Conservation (phyloP, 202 grass and related monocot species). For the Setaria italica region DNA sequence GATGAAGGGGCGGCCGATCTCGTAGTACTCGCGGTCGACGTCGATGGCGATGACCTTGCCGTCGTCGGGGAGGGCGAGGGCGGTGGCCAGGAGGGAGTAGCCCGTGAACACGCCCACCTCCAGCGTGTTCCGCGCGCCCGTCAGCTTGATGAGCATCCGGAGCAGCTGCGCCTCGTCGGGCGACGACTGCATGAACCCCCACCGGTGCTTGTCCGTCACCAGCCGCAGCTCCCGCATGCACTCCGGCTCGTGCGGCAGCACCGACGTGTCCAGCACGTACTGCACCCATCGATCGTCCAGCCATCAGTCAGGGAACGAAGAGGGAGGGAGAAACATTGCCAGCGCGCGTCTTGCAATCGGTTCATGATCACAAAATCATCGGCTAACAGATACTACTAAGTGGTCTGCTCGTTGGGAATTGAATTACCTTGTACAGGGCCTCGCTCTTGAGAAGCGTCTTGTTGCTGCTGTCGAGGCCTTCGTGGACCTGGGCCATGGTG, state of each 20-base stretch:
- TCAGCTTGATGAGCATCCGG: slow-evolving; percentile 71
- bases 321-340: too few species aligned
- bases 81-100: slow-evolving; percentile 77
- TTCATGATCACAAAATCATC: too few species aligned
- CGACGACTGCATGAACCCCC: slow-evolving; percentile 54
- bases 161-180: slow-evolving; percentile 73
- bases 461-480: slow-evolving; percentile 1
- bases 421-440: slow-evolving; percentile 50
- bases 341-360: too few species aligned
- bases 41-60: slow-evolving; percentile 69
- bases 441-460: slow-evolving; percentile 62
- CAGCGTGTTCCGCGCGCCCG: slow-evolving; percentile 58
- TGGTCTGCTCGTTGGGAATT: too few species aligned
- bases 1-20: slow-evolving; percentile 60
- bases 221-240: slow-evolving; percentile 59
- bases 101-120: slow-evolving; percentile 86
- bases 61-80: slow-evolving; percentile 67
- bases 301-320: too few species aligned
- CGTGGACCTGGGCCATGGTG: neutral
- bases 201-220: slow-evolving; percentile 42
- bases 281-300: neutral
- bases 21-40: slow-evolving; percentile 46
- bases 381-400: too few species aligned
- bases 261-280: slow-evolving; percentile 63
- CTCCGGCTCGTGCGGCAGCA: slow-evolving; percentile 57